A percentile compares a stretch with the other conserved stretches of the same genome.
phyloP scores from a whole-genome alignment of 371 early-diverging fungal species.

The Batkoa obscura region DNA sequence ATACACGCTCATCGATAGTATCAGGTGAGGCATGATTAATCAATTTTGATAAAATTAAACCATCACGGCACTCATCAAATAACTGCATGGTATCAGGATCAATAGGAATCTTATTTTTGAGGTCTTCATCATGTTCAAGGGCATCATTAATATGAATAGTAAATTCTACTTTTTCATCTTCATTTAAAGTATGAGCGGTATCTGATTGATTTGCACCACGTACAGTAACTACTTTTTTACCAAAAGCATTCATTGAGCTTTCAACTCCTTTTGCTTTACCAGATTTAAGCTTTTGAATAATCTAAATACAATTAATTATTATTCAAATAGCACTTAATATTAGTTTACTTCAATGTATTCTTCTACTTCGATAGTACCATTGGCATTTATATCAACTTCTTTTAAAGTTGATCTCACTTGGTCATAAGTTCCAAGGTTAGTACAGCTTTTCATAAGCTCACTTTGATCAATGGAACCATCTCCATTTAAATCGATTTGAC shows the following conservation, averaged over 20 bases:
- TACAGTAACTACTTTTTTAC: slow-evolving; percentile 66
- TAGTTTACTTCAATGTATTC: slow-evolving; percentile 60
- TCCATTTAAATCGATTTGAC: slow-evolving; percentile 45
- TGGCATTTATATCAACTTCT: slow-evolving; percentile 43
- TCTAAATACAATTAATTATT: slow-evolving; percentile 19
- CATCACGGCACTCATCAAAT: slow-evolving; percentile 83
- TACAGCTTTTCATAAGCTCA: slow-evolving; percentile 44
- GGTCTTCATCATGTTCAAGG: slow-evolving; percentile 57
- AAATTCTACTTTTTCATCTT: slow-evolving; percentile 90
- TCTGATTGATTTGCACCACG: slow-evolving; percentile 46
- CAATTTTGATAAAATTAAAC: slow-evolving; percentile 81
- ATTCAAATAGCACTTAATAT: background rate
- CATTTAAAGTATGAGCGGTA: slow-evolving; percentile 87
- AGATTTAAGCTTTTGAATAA: slow-evolving; percentile 39
- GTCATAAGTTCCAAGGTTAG: slow-evolving; percentile 54
- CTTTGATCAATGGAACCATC: slow-evolving; percentile 57
- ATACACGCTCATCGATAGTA: slow-evolving; percentile 93
- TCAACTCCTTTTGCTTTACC: slow-evolving; percentile 28
- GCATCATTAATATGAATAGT: slow-evolving; percentile 80
- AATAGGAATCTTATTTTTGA: slow-evolving; percentile 72
- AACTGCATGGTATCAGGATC: slow-evolving; percentile 83
- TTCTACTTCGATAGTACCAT: slow-evolving; percentile 57
- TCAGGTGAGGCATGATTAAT: slow-evolving; percentile 92
- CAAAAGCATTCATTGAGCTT: slow-evolving; percentile 20
- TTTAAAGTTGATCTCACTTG: slow-evolving; percentile 52